Evolutionary conservation across 805 yeast genomes (phyloP), one percentile per base, ranked within the genome.

Genomic region (Komagataella pastoris): DNA sequence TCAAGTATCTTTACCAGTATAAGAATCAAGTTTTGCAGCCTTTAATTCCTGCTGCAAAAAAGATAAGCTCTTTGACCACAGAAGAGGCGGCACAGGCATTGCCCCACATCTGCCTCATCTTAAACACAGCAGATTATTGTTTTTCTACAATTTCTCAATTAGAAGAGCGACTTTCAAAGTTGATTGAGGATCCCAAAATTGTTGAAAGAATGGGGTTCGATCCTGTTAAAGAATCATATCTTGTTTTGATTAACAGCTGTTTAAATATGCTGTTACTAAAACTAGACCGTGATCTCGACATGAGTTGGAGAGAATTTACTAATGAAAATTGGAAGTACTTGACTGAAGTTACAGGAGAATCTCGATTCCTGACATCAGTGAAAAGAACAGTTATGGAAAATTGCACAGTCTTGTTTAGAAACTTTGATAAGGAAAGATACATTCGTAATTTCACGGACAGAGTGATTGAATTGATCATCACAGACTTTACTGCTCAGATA

Each of bases 121-220:
- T 91, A 43, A 88, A 88, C 58, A 91, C 99, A 0, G 88, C 96
- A 1, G 96, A 91, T 62, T 93, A 90, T 63, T 83, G 96, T 54
- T 77, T 87, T 17, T 72, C 79, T 8, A 93, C 96, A 2, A 78
- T 83, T 2, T 75, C 74, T 10, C 97, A 93, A 61, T 67, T 93
- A 47, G 88, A 82, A 57, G 85, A 83, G 23, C 79, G 79, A 57
- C 65, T 61, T 70, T 70, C 48, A 58, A 74, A 64, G 62, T 68
- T 65, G 58, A 71, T 63, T 56, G 51, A 56, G 46, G 64, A 67
- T 17, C 60, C 64, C 14, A 64, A 66, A 18, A 65, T 65, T 50
- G 60, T 70, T 10, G 68, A 65, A 18, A 70, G 68, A 53, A 60
- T 81, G n/a, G 63, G 68, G 14, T 83, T 88, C 57, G 85, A 79